These are phyloP conservation scores for Tolypocladium amazonense DNA, from an alignment of 2,329 filamentous ascomycete species.

Conservation along the genomic window DNA sequence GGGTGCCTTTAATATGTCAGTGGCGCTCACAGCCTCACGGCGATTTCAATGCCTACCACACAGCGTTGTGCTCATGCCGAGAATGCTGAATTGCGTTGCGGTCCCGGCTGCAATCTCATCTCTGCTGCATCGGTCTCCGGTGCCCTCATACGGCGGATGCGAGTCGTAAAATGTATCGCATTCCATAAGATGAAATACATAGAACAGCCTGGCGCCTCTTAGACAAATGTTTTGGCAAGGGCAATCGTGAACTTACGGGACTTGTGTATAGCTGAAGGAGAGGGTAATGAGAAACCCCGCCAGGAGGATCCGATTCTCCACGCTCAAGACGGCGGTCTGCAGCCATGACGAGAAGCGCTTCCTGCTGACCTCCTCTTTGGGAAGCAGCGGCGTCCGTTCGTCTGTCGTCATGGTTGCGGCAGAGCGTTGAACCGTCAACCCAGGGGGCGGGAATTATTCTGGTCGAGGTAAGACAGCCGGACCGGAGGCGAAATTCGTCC, in stretches of 20 bases:
- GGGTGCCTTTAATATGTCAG: constrained; percentile 21
- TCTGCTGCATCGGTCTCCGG: constrained; percentile 44
- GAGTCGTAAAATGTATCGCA: constrained; percentile 58
- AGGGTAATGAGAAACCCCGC: constrained; percentile 49
- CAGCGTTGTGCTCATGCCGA: constrained; percentile 57
- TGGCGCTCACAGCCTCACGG: neutral
- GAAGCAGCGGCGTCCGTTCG: neutral
- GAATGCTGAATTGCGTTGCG: constrained; percentile 50
- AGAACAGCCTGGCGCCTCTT: constrained; percentile 31
- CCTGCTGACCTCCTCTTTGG: neutral
- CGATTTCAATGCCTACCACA: constrained; percentile 33
- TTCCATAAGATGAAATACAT: constrained; percentile 61
- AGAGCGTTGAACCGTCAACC: neutral
- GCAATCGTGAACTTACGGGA: constrained; percentile 26
- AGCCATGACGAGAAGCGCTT: neutral
- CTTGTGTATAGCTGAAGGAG: constrained; percentile 38
- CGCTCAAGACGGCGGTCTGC: constrained; percentile 10
- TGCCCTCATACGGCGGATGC: constrained; percentile 38
- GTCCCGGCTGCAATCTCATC: constrained; percentile 55
- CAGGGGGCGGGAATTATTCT: neutral
- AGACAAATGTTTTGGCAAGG: neutral
- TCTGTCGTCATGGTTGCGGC: neutral
- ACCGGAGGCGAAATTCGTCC: neutral
- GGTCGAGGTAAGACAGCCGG: neutral
- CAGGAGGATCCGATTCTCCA: constrained; percentile 39